These are phyloP conservation scores for Didymella glomerata DNA, from an alignment of 2,329 filamentous ascomycete genomes.

Conservation along the genomic window DNA sequence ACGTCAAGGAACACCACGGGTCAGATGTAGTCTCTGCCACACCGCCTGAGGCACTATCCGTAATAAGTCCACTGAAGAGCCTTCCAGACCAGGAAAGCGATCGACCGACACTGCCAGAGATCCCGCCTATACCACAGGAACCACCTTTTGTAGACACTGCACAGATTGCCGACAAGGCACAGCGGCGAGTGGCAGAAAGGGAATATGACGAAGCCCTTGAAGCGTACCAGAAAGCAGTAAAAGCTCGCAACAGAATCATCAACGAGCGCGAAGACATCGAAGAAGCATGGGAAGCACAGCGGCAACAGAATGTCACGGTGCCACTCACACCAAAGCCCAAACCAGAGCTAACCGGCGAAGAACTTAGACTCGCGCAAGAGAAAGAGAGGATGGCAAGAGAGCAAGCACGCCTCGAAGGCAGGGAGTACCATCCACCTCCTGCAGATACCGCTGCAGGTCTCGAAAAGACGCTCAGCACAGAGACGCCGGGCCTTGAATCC, in stretches of 20 bases:
- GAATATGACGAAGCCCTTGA: slow-evolving; percentile 70
- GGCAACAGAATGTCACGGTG: slow-evolving; percentile 42
- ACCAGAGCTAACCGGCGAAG: slow-evolving; percentile 24
- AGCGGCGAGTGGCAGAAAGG: slow-evolving; percentile 73
- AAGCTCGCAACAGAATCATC: slow-evolving; percentile 71
- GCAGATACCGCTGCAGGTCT: slow-evolving; percentile 2
- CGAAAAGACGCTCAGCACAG: slow-evolving; percentile 22
- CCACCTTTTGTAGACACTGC: slow-evolving; percentile 66
- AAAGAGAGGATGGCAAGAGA: slow-evolving; percentile 21
- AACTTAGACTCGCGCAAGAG: slow-evolving; percentile 38
- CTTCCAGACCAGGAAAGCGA: slow-evolving; percentile 1
- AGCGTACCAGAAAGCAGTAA: slow-evolving; percentile 71
- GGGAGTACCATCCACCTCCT: slow-evolving; percentile 36
- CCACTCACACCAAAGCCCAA: slow-evolving; percentile 37
- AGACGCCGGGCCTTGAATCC: slow-evolving; percentile 28
- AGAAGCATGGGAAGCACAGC: slow-evolving; percentile 54
- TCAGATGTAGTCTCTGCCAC: slow-evolving; percentile 44
- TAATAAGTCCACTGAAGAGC: slow-evolving; percentile 23
- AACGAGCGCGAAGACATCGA: slow-evolving; percentile 68
- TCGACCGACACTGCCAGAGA: slow-evolving; percentile 53
- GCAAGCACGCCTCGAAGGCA: slow-evolving; percentile 23
- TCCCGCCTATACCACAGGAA: slow-evolving; percentile 62
- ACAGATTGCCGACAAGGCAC: slow-evolving; percentile 68
- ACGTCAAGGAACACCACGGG: slow-evolving; percentile 57
- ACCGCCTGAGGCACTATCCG: slow-evolving; percentile 40